A percentile compares a stretch with the other conserved stretches of the same genome.
phyloP scores from a whole-genome alignment of 106 monocot species.

The Dendrobium officinale region DNA sequence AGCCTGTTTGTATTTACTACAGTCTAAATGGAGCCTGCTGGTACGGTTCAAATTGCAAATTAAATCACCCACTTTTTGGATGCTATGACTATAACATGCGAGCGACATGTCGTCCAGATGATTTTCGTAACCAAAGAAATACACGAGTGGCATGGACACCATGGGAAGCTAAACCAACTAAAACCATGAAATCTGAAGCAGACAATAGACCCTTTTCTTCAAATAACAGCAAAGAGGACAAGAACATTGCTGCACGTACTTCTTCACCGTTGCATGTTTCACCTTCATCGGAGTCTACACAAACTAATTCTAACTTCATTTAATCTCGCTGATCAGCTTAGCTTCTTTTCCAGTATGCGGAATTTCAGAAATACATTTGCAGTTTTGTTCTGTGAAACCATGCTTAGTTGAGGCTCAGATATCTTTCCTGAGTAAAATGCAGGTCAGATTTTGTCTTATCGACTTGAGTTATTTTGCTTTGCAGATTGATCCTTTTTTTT shows the following conservation, averaged over 20 bases:
- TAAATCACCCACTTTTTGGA: conserved; percentile 39
- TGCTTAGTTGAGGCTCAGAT: too few relatives aligned
- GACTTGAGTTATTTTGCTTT: too few relatives aligned
- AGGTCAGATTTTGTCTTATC: too few relatives aligned
- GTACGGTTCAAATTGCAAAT: conserved; percentile 65
- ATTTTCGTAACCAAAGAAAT: background rate
- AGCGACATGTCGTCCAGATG: conserved; percentile 19
- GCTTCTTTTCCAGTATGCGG: too few relatives aligned
- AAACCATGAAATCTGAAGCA: conserved; percentile 9
- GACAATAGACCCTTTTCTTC: background rate
- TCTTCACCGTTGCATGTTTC: conserved; percentile 22
- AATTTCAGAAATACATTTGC: too few relatives aligned
- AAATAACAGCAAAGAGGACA: too few relatives aligned
- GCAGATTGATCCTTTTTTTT: too few relatives aligned
- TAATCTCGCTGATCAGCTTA: too few relatives aligned
- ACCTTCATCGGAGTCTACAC: conserved; percentile 21
- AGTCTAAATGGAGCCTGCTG: conserved; percentile 36
- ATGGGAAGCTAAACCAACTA: conserved; percentile 7
- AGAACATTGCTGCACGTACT: conserved; percentile 10
- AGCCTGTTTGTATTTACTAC: conserved; percentile 39
- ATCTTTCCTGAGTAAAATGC: too few relatives aligned
- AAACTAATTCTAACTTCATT: too few relatives aligned
- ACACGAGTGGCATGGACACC: conserved; percentile 9
- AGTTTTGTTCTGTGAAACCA: too few relatives aligned
- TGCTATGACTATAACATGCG: conserved; percentile 31